phyloP scores from a whole-genome alignment of 805 yeast genomes.

The Zygoascus bituminiphila region DNA sequence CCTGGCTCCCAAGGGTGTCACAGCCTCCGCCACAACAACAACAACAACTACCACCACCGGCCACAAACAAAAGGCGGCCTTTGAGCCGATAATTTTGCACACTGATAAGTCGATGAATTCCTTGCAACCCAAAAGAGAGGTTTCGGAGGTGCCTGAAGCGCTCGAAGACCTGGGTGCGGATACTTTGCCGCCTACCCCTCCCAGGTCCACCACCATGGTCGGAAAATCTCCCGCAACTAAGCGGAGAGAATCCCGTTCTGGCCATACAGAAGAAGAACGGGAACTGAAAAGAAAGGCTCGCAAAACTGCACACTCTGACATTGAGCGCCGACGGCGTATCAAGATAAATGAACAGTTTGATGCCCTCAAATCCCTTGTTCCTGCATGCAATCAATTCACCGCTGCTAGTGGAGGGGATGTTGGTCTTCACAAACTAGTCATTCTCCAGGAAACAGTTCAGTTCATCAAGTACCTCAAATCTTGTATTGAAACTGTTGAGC shows the following conservation, averaged over 20 bases:
- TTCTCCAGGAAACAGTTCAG: slow-evolving; percentile 75
- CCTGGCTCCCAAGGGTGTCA: neutral
- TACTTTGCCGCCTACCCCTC: neutral
- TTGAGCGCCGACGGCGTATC: slow-evolving; percentile 69
- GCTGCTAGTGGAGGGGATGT: slow-evolving; percentile 35
- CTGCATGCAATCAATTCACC: slow-evolving; percentile 58
- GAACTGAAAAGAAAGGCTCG: slow-evolving; percentile 41
- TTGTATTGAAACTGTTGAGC: slow-evolving; percentile 9
- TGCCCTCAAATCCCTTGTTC: slow-evolving; percentile 66
- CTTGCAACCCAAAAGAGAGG: no score
- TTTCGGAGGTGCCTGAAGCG: neutral
- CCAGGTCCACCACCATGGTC: slow-evolving; percentile 2
- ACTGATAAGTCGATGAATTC: no score
- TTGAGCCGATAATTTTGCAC: no score
- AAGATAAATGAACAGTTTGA: slow-evolving; percentile 79
- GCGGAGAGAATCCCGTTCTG: neutral
- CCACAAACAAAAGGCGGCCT: no score
- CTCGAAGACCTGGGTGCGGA: neutral
- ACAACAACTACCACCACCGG: no score
- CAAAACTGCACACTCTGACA: slow-evolving; percentile 61
- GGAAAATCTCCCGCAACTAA: neutral
- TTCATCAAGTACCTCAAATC: slow-evolving; percentile 61
- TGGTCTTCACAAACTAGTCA: slow-evolving; percentile 74
- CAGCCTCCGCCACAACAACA: no score
- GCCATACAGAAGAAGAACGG: slow-evolving; percentile 6